phyloP scores from a whole-genome alignment of 2,329 filamentous ascomycete species.

The Claviceps digitariae region DNA sequence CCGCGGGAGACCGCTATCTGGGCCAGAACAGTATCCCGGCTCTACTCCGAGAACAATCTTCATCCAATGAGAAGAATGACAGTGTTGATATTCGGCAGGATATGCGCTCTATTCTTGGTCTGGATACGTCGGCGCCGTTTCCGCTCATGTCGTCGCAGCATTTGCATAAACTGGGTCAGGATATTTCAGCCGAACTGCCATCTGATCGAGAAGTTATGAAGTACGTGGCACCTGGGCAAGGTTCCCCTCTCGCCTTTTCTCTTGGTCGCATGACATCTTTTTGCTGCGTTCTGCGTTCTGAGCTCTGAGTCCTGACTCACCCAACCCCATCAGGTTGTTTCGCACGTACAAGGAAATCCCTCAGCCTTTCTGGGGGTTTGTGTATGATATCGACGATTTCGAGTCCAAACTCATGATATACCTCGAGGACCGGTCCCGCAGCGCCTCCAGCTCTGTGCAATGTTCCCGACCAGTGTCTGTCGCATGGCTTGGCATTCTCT shows the following conservation, averaged over 20 bases:
- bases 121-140: conserved; percentile 53
- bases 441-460: conserved; percentile 31
- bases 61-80: conserved; percentile 36
- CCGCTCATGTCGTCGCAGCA: conserved; percentile 53
- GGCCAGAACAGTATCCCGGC: conserved; percentile 56
- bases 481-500: conserved; percentile 53
- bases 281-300: background rate
- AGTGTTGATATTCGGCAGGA: conserved; percentile 47
- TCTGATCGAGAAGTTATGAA: conserved; percentile 55
- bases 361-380: conserved; percentile 55
- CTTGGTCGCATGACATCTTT: background rate
- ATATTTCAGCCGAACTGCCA: conserved; percentile 48
- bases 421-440: conserved; percentile 48
- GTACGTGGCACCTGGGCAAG: conserved; percentile 26
- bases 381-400: conserved; percentile 52
- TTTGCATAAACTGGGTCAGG: conserved; percentile 43
- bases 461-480: conserved; percentile 41
- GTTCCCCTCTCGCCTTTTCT: background rate
- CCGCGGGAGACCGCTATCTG: conserved; percentile 45
- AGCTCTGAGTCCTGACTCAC: background rate
- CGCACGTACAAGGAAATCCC: conserved; percentile 54
- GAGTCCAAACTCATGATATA: conserved; percentile 52
- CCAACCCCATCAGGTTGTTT: conserved; percentile 34
- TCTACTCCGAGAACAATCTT: conserved; percentile 47
- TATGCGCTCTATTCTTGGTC: conserved; percentile 51